Evolutionary conservation across 2,329 filamentous ascomycete genomes (phyloP).

Genomic region (Cercospora citrullina): DNA sequence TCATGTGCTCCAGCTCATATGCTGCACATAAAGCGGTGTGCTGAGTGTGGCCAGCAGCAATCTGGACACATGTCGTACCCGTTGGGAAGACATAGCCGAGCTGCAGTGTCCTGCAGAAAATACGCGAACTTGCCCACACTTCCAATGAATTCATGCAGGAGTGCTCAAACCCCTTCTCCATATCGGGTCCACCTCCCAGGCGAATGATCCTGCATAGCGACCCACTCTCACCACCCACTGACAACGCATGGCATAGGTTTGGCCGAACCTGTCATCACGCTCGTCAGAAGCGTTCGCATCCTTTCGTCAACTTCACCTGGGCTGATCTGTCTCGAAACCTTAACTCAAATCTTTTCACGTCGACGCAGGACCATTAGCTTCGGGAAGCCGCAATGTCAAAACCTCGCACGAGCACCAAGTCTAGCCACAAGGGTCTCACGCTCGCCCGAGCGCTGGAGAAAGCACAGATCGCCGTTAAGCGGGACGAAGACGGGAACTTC

Average conservation of each 20-base stretch:
- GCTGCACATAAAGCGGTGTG: slow-evolving; percentile 10
- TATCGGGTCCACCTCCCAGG: slow-evolving; percentile 4
- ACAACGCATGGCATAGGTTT: slow-evolving; percentile 1
- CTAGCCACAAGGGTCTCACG: not conserved
- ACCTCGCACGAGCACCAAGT: slow-evolving; percentile 1
- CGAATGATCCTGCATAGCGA: slow-evolving; percentile 1
- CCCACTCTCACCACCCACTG: slow-evolving; percentile 6
- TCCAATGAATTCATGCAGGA: slow-evolving; percentile 9
- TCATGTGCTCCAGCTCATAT: not conserved
- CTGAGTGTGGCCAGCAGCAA: slow-evolving; percentile 1
- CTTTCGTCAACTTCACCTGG: slow-evolving; percentile 2
- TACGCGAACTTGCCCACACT: slow-evolving; percentile 12
- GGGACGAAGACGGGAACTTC: slow-evolving; percentile 8
- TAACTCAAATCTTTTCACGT: not conserved
- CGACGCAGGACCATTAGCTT: not conserved
- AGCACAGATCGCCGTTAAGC: slow-evolving; percentile 7
- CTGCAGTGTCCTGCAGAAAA: slow-evolving; percentile 1
- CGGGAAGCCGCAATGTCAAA: not conserved
- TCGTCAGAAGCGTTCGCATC: not conserved
- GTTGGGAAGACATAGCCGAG: not conserved
- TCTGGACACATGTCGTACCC: not conserved
- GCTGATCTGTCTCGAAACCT: not conserved
- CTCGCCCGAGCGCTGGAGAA: slow-evolving; percentile 9
- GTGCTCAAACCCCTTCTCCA: slow-evolving; percentile 3
- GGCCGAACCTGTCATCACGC: slow-evolving; percentile 9